These are phyloP conservation scores for Sclerotinia nivalis DNA, from an alignment of 2,329 filamentous ascomycete genomes.

Conservation along the genomic window DNA sequence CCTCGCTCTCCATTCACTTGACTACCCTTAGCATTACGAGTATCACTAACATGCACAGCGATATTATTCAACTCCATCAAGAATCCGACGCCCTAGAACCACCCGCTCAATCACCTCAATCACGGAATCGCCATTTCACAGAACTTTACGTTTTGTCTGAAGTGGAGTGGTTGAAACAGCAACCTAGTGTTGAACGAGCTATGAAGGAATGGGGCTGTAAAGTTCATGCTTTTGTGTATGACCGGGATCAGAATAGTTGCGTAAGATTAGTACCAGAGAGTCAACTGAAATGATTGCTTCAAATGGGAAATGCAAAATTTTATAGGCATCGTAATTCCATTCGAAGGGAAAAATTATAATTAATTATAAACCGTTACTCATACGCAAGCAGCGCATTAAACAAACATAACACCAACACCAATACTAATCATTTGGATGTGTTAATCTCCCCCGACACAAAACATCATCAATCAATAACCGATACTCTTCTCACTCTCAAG, in stretches of 20 bases:
- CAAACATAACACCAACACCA: not conserved
- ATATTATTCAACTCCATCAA: conserved; percentile 34
- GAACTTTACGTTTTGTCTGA: conserved; percentile 63
- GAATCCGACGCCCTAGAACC: conserved; percentile 21
- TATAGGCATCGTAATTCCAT: not conserved
- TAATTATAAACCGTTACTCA: conserved; percentile 11
- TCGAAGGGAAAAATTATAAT: not conserved
- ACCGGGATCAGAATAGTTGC: conserved; percentile 57
- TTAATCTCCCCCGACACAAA: not conserved
- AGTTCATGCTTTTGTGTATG: conserved; percentile 64
- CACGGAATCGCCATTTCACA: conserved; percentile 54
- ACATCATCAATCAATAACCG: not conserved
- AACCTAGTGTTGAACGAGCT: conserved; percentile 59
- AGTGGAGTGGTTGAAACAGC: conserved; percentile 57
- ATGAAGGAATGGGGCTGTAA: conserved; percentile 59
- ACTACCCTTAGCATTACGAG: not conserved
- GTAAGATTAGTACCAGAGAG: conserved; percentile 47
- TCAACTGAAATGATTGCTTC: conserved; percentile 40
- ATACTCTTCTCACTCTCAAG: not conserved
- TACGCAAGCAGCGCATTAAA: not conserved
- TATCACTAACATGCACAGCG: conserved; percentile 23
- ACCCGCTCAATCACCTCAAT: conserved; percentile 34
- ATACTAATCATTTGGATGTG: not conserved
- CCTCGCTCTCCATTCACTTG: no score
- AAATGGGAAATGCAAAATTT: not conserved